Evolutionary conservation across 139 green algal genomes (phyloP).

Genomic region (Chlorella sp.): DNA sequence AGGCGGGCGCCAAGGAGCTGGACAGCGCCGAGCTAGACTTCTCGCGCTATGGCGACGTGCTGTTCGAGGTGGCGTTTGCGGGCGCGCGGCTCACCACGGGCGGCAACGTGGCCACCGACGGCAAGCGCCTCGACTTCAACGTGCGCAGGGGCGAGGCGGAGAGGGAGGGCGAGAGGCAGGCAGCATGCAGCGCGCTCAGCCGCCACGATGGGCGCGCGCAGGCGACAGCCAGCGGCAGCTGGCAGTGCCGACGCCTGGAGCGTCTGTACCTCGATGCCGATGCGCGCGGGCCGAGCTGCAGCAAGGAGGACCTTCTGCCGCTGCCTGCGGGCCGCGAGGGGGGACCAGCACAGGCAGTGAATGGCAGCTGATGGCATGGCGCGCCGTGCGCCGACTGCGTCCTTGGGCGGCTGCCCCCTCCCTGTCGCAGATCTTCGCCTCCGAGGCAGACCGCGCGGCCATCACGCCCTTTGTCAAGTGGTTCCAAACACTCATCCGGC

Average conservation of each 20-base stretch:
- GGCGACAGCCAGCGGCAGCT: too few relatives aligned
- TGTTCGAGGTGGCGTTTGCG: slow-evolving; percentile 95
- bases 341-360: too few relatives aligned
- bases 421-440: slow-evolving; percentile 65
- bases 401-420: neutral
- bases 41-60: slow-evolving; percentile 91
- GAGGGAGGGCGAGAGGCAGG: neutral
- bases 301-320: too few relatives aligned
- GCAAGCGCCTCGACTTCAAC: slow-evolving; percentile 65
- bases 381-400: too few relatives aligned
- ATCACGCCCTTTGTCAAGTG: slow-evolving; percentile 87
- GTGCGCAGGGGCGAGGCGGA: slow-evolving; percentile 42
- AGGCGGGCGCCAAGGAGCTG: slow-evolving; percentile 78
- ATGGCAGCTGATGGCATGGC: too few relatives aligned
- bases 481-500: slow-evolving; percentile 80
- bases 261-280: too few relatives aligned
- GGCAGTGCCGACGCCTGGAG: too few relatives aligned
- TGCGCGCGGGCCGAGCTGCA: too few relatives aligned
- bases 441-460: slow-evolving; percentile 48
- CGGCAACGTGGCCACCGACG: slow-evolving; percentile 68
- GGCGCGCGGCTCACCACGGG: slow-evolving; percentile 79
- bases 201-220: too few relatives aligned
- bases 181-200: neutral
- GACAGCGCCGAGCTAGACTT: slow-evolving; percentile 90
- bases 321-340: too few relatives aligned